These are phyloP conservation scores for Leishmania mexicana DNA, from an alignment of 208 protist species.

Conservation along the genomic window DNA sequence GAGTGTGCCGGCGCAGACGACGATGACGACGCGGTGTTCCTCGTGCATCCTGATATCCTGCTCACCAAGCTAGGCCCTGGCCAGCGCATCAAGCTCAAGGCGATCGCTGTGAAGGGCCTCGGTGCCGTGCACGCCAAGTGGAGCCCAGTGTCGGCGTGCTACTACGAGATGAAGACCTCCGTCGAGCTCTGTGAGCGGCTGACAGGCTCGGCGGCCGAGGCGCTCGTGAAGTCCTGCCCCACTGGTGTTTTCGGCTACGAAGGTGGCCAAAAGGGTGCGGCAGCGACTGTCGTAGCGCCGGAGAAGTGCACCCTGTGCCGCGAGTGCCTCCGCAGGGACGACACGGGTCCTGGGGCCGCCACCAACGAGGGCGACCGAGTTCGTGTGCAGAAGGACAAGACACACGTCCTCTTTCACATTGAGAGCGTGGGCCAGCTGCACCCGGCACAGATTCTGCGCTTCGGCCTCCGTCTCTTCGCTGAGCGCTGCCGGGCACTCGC, in stretches of 20 bases:
- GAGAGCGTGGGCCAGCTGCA: slow-evolving; percentile 89
- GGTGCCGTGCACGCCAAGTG: slow-evolving; percentile 98
- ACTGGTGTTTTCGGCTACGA: slow-evolving; percentile 95
- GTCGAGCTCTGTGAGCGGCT: slow-evolving; percentile 87
- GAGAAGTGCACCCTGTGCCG: slow-evolving; percentile 96
- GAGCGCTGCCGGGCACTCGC: slow-evolving; percentile 74
- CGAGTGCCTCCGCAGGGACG: slow-evolving; percentile 95
- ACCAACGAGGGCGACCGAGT: slow-evolving; percentile 43
- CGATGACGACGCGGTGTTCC: slow-evolving; percentile 79
- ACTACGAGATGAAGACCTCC: slow-evolving; percentile 96
- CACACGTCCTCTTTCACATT: slow-evolving; percentile 83
- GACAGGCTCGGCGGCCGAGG: slow-evolving; percentile 69
- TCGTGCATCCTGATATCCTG: slow-evolving; percentile 98
- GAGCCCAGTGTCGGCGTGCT: slow-evolving; percentile 96
- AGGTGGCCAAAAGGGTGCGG: slow-evolving; percentile 48
- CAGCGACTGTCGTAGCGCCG: slow-evolving; percentile 77
- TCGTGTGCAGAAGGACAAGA: slow-evolving; percentile 85
- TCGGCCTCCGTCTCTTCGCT: slow-evolving; percentile 75
- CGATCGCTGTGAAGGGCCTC: slow-evolving; percentile 95
- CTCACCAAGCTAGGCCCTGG: slow-evolving; percentile 97
- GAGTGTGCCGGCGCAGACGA: slow-evolving; percentile 10
- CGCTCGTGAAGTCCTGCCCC: slow-evolving; percentile 90
- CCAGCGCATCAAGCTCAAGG: slow-evolving; percentile 94
- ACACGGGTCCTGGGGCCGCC: slow-evolving; percentile 2
- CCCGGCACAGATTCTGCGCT: slow-evolving; percentile 70